These are phyloP conservation scores for Candida hungchunana DNA, from an alignment of 805 yeast species.

Conservation along the genomic window DNA sequence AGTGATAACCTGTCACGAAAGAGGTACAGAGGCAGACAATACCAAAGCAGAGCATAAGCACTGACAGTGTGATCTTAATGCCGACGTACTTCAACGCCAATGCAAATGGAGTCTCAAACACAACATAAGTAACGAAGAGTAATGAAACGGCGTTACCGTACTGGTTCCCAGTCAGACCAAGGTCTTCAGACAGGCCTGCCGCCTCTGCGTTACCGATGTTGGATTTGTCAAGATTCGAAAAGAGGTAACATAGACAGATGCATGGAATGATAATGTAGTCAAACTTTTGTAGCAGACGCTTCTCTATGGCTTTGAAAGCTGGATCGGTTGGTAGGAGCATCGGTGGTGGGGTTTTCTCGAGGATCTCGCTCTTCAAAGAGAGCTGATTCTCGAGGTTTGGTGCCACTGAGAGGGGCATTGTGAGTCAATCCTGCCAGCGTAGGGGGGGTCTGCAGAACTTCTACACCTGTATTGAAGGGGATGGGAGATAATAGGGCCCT, in stretches of 20 bases:
- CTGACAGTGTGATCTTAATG: conserved; percentile 30
- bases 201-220: conserved; percentile 57
- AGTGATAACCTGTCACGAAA: conserved; percentile 38
- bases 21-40: conserved; percentile 38
- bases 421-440: too few species aligned
- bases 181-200: conserved; percentile 44
- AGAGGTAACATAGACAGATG: conserved; percentile 38
- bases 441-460: too few species aligned
- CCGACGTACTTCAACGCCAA: conserved; percentile 34
- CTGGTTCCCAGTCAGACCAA: conserved; percentile 35
- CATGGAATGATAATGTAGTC: conserved; percentile 42
- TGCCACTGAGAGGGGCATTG: too few species aligned
- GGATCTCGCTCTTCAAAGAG: not conserved
- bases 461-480: too few species aligned
- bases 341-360: not conserved
- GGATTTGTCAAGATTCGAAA: conserved; percentile 48
- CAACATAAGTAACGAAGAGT: conserved; percentile 41
- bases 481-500: too few species aligned
- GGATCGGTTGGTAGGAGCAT: not conserved
- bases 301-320: conserved; percentile 27
- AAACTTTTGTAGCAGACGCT: conserved; percentile 35
- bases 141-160: conserved; percentile 42
- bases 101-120: conserved; percentile 37
- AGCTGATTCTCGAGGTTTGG: too few species aligned
- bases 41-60: conserved; percentile 36